Evolutionary conservation across 495 filamentous ascomycete species (phyloP), one percentile per base, ranked within the genome.

Genomic region (Aspergillus sparsus): DNA sequence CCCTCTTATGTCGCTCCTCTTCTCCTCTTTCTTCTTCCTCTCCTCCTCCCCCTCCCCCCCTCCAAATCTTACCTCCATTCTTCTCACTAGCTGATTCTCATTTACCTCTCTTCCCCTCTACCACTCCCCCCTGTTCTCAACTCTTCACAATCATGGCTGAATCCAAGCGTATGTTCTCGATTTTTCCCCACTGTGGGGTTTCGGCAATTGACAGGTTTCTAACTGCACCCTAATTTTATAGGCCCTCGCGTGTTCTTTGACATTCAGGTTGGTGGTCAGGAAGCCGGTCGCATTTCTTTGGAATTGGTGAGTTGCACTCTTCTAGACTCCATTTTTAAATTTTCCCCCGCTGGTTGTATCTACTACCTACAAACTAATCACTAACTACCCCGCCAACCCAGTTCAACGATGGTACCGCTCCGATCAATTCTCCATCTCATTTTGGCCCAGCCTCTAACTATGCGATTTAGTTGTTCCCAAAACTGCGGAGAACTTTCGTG

Each of bases 401-500:
- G 85, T 96, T 90, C 76, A 81, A 91, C 69, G 91, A 95, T 79
- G 77, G 85, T 87, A 76, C 65, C 75, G 49, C 57, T 36, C 53
- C 35, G 37, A 31, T 18, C 21, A 49, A 50, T 2, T 15, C 46
- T 33, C n/a, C 10, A 46, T 13, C 52, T 33, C 47, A 15, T 12
- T 54, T 54, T 46, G 8, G 27, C 10, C 32, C 46, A 49, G 16
- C 59, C 62, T 58, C 74, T 72, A 62, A 68, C 51, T 32, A 9
- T 53, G 10, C 13, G 21, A 13, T 61, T 15, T 62, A 89, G 81
- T 96, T 55, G 92, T 95, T 61, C 94, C 95, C 57, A 94, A 89
- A 80, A 98, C 94, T 21, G 85, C 87, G 61, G 87, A 92, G 69
- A 98, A 98, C 83, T 98, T 98, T 85, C 87, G 86, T 62, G 88